Evolutionary conservation across 73 alveolate genomes (phyloP).

Genomic region (Paramecium primaurelia): DNA sequence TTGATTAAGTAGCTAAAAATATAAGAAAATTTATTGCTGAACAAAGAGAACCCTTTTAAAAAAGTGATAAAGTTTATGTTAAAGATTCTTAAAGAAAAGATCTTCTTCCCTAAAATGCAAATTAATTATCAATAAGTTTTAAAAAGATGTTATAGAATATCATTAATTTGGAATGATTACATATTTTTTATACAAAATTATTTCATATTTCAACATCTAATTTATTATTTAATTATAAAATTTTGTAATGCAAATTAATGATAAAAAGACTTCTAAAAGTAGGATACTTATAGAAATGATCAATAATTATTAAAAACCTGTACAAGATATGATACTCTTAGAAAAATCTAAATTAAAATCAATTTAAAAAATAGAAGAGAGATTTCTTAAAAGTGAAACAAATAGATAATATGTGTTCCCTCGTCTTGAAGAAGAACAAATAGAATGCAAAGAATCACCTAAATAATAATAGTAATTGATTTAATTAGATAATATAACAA

Average conservation of each 20-base stretch:
- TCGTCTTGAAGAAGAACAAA: neutral
- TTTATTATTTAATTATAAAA: too few relatives aligned
- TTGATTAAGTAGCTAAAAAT: neutral
- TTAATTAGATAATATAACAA: neutral
- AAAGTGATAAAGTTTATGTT: neutral
- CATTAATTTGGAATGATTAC: neutral
- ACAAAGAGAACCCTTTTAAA: constrained; percentile 19
- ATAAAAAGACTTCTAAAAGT: neutral
- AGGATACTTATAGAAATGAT: neutral
- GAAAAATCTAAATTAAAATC: neutral
- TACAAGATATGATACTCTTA: neutral
- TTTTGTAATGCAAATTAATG: neutral
- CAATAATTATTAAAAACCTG: neutral
- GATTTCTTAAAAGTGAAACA: neutral
- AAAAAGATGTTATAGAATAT: neutral
- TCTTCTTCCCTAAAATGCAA: neutral
- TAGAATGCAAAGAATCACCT: neutral
- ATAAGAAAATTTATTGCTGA: neutral
- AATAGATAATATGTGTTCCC: neutral
- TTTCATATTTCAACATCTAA: too few relatives aligned
- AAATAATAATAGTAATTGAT: neutral
- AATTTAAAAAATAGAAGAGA: neutral
- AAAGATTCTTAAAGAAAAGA: neutral
- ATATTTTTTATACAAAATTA: neutral
- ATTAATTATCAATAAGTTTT: neutral